A percentile compares a stretch with the other conserved stretches of the same genome.
These are phyloP conservation scores for Cryptococcus sp. DNA, from an alignment of 1,284 basidiomycete species.

Conservation along the genomic window DNA sequence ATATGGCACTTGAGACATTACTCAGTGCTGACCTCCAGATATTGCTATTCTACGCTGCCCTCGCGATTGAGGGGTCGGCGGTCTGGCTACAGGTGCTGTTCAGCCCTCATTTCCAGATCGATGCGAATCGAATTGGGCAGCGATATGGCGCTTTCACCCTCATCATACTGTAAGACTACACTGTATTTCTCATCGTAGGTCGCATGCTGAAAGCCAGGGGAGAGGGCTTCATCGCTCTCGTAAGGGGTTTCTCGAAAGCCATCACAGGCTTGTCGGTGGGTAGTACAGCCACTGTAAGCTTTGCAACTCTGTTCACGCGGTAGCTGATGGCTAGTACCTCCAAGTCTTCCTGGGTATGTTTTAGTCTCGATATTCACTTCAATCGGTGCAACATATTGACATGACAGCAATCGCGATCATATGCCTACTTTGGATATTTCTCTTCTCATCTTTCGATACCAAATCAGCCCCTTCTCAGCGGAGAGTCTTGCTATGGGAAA, in stretches of 20 bases:
- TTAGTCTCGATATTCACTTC: slow-evolving; percentile 5
- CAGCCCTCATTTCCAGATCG: not conserved
- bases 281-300: not conserved
- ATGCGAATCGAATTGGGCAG: slow-evolving; percentile 8
- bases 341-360: slow-evolving; percentile 22
- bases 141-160: slow-evolving; percentile 32
- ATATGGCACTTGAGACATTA: too few relatives aligned
- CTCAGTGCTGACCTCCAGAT: not conserved
- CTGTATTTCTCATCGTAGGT: not conserved
- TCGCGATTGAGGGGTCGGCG: not conserved
- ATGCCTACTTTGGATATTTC: slow-evolving; percentile 27
- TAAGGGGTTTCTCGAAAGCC: slow-evolving; percentile 17
- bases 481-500: slow-evolving; percentile 22
- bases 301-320: slow-evolving; percentile 3
- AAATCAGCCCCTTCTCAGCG: slow-evolving; percentile 45
- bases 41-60: not conserved
- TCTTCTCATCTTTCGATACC: slow-evolving; percentile 58
- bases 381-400: not conserved
- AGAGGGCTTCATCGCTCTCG: slow-evolving; percentile 28
- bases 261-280: slow-evolving; percentile 18
- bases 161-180: slow-evolving; percentile 26
- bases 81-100: not conserved
- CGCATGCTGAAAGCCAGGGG: slow-evolving; percentile 7
- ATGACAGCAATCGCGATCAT: slow-evolving; percentile 21
- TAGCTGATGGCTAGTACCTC: slow-evolving; percentile 24